These are phyloP conservation scores for Ziziphus jujuba DNA, from an alignment of 306 rosid genomes.

Conservation along the genomic window DNA sequence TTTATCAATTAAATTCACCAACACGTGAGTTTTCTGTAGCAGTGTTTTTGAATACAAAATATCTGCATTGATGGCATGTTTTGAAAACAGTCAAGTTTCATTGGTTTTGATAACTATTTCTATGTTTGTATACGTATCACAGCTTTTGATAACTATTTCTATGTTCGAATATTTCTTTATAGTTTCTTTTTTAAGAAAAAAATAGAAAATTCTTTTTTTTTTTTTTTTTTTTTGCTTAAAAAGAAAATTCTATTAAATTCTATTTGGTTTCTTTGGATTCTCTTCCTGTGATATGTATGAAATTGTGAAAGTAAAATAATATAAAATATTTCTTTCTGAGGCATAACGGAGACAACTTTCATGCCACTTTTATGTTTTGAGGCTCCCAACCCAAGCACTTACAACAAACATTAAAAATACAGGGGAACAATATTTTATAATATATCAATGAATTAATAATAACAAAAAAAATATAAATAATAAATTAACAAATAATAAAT, in stretches of 20 bases:
- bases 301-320: conserved; percentile 20
- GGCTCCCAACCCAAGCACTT: conserved; percentile 1
- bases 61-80: conserved; percentile 6
- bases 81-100: background rate
- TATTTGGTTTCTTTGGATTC: conserved; percentile 34
- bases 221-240: too few relatives aligned
- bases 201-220: background rate
- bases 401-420: too few relatives aligned
- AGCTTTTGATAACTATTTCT: too few relatives aligned
- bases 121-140: too few relatives aligned
- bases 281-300: conserved; percentile 4
- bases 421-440: too few relatives aligned
- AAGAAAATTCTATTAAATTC: background rate
- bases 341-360: conserved; percentile 18
- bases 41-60: too few relatives aligned
- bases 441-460: too few relatives aligned
- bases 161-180: background rate
- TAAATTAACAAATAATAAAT: too few relatives aligned
- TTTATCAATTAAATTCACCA: too few relatives aligned
- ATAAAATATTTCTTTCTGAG: conserved; percentile 23
- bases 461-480: too few relatives aligned
- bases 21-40: too few relatives aligned
- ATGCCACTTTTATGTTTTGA: conserved; percentile 7
- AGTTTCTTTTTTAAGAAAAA: background rate
- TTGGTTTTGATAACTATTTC: conserved; percentile 2